Base-by-base conservation (phyloP, 1,139 yeast species). In the Magnusiomyces sp. region DNA sequence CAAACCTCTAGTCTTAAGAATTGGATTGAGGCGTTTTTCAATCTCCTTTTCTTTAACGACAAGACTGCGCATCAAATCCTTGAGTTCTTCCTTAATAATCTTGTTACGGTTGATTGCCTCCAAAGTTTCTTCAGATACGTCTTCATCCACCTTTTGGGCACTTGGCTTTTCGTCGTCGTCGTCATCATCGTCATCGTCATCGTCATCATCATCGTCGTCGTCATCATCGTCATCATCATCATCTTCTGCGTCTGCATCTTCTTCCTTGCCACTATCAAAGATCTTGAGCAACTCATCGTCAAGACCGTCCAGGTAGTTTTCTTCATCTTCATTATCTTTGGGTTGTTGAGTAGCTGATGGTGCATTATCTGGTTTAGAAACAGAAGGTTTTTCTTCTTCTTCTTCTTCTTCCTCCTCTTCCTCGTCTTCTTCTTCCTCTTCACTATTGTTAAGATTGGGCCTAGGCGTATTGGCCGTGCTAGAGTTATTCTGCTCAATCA, bases 1-100 rank as follows among this genome's bases (percentile, higher is more conserved):
- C 60, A 83, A 77, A 64, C 89, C 85, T 69, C 97, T 83, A 68
- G 84, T 86, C 64, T 83, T 81, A 79, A 92, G 76, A 71, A 92
- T 83, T 59, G 90, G 90, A 64, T 89, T 89, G 16, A 90, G 80
- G 1, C 95, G 90, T 52, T 83, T 82, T 16, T 76, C 79, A 46
- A 88, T 77, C 58, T 87, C 92, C 49, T 75, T 75, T 62, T 79
- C 80, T 61, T 90, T 92, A 59, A 81, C 81, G 49, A 77, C 80
- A 50, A 94, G 85, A 0, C 92, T 90, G 41, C 78, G 71, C 61
- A 86, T 90, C 55, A 94, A 73, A 62, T 94, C 98, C 13, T 76
- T 71, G 49, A 94, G 81, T 64, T 90, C 97, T 64, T 90, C 97
- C 55, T 80, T 80, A 53, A 92, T 71, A 58, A 89, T 75, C 61